These are phyloP conservation scores for Polygonum maritimum DNA, from an alignment of 148 eudicot species.

Conservation along the genomic window DNA sequence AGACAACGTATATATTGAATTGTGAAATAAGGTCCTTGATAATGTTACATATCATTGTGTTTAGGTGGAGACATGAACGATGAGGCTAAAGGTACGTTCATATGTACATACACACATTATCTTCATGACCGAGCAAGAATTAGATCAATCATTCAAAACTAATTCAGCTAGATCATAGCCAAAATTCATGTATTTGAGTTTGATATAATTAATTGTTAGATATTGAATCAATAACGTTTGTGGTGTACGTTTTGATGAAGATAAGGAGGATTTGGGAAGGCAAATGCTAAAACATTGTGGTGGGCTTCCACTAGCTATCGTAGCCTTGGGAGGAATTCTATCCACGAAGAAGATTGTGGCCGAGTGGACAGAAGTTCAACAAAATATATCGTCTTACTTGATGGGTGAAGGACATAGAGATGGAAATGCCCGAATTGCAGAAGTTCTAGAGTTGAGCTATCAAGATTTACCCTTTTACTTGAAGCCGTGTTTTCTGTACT, in stretches of 20 bases:
- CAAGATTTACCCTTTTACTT: conserved; percentile 4
- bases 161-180: too few relatives aligned
- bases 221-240: not conserved
- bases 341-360: not conserved
- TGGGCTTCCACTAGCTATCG: conserved; percentile 12
- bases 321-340: conserved; percentile 9
- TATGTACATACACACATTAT: too few relatives aligned
- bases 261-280: not conserved
- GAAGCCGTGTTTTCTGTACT: conserved; percentile 8
- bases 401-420: not conserved
- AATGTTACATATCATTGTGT: too few relatives aligned
- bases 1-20: too few relatives aligned
- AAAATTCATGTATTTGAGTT: too few relatives aligned
- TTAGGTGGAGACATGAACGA: too few relatives aligned
- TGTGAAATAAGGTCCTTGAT: too few relatives aligned
- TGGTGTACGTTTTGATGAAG: not conserved
- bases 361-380: not conserved
- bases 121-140: too few relatives aligned
- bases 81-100: too few relatives aligned
- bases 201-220: too few relatives aligned
- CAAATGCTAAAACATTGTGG: conserved; percentile 6
- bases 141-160: too few relatives aligned
- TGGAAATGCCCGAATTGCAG: not conserved
- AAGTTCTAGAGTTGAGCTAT: conserved; percentile 10
- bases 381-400: not conserved